A percentile compares a stretch with the other conserved stretches of the same genome.
Conservation (phyloP, 2,329 filamentous ascomycete species). For the Colletotrichum shisoi region DNA sequence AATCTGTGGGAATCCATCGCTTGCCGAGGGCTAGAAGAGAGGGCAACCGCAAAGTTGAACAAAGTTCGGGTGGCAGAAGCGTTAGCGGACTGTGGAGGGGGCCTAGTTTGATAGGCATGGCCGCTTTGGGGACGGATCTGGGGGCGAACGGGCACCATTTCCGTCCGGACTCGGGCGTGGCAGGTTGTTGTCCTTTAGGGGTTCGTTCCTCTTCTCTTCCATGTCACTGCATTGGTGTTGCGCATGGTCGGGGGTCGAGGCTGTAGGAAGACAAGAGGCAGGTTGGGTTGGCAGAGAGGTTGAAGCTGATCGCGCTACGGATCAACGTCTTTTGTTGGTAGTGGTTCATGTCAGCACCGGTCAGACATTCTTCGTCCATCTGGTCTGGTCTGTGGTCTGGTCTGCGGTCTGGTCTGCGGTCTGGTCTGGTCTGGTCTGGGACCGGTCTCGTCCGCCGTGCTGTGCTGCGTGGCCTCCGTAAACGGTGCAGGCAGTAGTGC, state of each 20-base stretch:
- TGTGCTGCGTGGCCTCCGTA: not conserved
- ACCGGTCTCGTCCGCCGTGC: slow-evolving; percentile 27
- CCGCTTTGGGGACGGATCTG: slow-evolving; percentile 25
- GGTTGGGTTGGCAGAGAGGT: not conserved
- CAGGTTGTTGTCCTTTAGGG: slow-evolving; percentile 23
- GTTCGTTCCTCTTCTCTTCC: slow-evolving; percentile 29
- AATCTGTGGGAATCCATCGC: not conserved
- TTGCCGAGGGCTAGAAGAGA: slow-evolving; percentile 1
- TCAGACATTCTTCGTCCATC: slow-evolving; percentile 19
- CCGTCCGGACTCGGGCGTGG: slow-evolving; percentile 17
- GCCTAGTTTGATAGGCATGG: slow-evolving; percentile 21
- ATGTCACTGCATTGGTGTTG: slow-evolving; percentile 20
- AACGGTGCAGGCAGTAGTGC: not conserved
- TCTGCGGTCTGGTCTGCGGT: not conserved
- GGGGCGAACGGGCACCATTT: slow-evolving; percentile 31
- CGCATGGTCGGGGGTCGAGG: slow-evolving; percentile 5
- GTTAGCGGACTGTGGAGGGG: slow-evolving; percentile 17
- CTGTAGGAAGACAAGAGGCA: slow-evolving; percentile 27
- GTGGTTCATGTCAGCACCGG: slow-evolving; percentile 15
- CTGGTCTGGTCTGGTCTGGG: slow-evolving; percentile 15
- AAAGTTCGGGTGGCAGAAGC: slow-evolving; percentile 22
- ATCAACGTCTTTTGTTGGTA: slow-evolving; percentile 22
- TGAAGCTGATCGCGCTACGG: slow-evolving; percentile 13
- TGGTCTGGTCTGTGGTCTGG: slow-evolving; percentile 3
- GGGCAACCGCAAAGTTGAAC: not conserved